These are phyloP conservation scores for Fallopia convolvulus DNA, from an alignment of 148 eudicot species.

Conservation along the genomic window DNA sequence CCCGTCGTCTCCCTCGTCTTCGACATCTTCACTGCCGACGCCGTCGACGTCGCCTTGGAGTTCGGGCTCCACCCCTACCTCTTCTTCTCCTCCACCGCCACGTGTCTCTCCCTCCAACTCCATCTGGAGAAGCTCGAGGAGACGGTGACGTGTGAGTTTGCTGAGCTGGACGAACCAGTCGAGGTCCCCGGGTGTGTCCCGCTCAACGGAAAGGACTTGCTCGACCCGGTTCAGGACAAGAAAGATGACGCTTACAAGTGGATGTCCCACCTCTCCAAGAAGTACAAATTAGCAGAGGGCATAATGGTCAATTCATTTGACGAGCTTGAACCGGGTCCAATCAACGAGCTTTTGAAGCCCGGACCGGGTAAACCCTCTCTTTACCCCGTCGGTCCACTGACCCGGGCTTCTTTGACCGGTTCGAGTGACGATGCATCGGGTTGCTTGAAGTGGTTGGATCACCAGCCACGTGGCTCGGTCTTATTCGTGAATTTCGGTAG, in stretches of 20 bases:
- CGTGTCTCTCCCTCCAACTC: constrained; percentile 24
- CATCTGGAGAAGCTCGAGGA: constrained; percentile 27
- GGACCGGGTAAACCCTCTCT: constrained; percentile 30
- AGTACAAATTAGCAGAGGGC: too few relatives aligned
- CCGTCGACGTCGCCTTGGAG: constrained; percentile 29
- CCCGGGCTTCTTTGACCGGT: constrained; percentile 15
- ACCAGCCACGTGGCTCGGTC: constrained; percentile 46
- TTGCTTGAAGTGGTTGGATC: constrained; percentile 40
- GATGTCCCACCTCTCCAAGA: constrained; percentile 23
- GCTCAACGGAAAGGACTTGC: constrained; percentile 27
- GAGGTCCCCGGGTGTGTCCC: constrained; percentile 32
- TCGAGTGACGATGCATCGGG: not conserved
- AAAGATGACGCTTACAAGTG: constrained; percentile 37
- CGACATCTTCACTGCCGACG: constrained; percentile 38
- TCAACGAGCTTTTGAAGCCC: constrained; percentile 15
- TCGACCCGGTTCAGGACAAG: constrained; percentile 40
- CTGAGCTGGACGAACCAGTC: constrained; percentile 29
- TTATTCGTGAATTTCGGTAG: constrained; percentile 51
- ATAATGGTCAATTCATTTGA: constrained; percentile 17
- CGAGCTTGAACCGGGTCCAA: constrained; percentile 29
- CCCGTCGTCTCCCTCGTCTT: constrained; percentile 17
- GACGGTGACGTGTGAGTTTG: constrained; percentile 26
- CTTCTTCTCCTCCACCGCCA: constrained; percentile 29
- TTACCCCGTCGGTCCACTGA: constrained; percentile 46
- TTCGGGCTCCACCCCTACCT: constrained; percentile 25